These are phyloP conservation scores for Gastrolobium bilobum DNA, from an alignment of 306 rosid species.

Conservation along the genomic window DNA sequence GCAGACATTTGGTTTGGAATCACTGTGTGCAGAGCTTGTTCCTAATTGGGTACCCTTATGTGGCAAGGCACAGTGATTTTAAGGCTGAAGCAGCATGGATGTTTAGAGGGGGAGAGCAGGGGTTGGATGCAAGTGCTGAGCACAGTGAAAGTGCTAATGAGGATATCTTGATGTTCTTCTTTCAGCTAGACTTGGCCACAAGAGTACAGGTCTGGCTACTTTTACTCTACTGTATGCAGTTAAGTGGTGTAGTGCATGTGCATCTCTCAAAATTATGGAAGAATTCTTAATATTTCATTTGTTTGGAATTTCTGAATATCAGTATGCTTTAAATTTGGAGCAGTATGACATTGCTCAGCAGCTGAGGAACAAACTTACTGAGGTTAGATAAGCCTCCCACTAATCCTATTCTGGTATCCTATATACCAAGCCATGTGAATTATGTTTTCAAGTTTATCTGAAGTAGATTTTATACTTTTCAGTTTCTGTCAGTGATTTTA, in stretches of 20 bases:
- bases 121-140: conserved; percentile 74
- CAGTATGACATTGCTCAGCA: conserved; percentile 89
- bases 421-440: conserved; percentile 38
- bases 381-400: conserved; percentile 62
- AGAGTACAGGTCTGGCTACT: conserved; percentile 79
- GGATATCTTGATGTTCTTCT: conserved; percentile 87
- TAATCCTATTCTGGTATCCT: conserved; percentile 3
- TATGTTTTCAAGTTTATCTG: conserved; percentile 19
- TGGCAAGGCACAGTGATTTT: conserved; percentile 53
- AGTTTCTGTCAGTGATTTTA: conserved; percentile 26
- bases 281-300: conserved; percentile 29
- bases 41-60: conserved; percentile 53
- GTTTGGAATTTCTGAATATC: conserved; percentile 51
- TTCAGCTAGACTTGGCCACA: conserved; percentile 89
- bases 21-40: conserved; percentile 50
- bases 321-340: conserved; percentile 89
- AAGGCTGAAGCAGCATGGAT: conserved; percentile 84
- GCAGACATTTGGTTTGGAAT: conserved; percentile 57
- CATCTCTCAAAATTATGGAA: conserved; percentile 36
- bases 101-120: conserved; percentile 77
- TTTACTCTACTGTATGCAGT: conserved; percentile 22
- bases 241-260: conserved; percentile 7
- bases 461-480: conserved; percentile 19
- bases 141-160: conserved; percentile 91
- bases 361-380: conserved; percentile 86